Evolutionary conservation across 805 yeast species (phyloP), one percentile per base, ranked within the genome.

Genomic region (Pichia eremophila): DNA sequence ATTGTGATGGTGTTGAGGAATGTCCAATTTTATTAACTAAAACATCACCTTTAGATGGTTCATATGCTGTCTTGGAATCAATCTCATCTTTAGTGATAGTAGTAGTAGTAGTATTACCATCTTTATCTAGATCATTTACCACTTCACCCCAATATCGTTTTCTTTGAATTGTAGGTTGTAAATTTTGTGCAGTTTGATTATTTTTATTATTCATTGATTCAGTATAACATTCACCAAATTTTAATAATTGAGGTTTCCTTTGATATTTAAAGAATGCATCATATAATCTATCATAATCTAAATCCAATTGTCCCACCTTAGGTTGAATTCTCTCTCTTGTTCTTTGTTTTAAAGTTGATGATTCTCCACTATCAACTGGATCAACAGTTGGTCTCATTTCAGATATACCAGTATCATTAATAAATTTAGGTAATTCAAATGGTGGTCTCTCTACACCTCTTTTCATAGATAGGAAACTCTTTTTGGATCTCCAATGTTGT

Each of bases 251-350:
- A 0, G 97, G 97, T 55, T 79, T 82, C 0, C 81, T 71, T 57
- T 91, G 96, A 57, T 75, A 68, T 59, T 82, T 83, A 73, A 88
- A 90, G 58, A 91, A 90, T 0, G 96, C 95, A 61, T 86, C 85
- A 59, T 87, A 81, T 19, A 91, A 64, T 53, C 79, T 84, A 52
- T 77, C 82, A 60, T 84, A 90, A 63, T 91, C 97, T 25, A 93
- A 75, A 61, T 91, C 98, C 22, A 91, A 63, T 45, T 80, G 72
- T 1, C 95, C 95, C 79, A 88, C 71, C 60, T 86, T 87, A 0
- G 96, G 96, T 62, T 87, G 96, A 0, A 89, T 95, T 45, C 85
- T 72, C 48, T 85, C 91, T 52, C 97, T 73, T 62, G 83, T 83
- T 58, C 76, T 73, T 57, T 85, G 93, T 59, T 84, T 81, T 54